Conservation (phyloP, 108 stramenopile species). For the Cyclotella kingstonii region DNA sequence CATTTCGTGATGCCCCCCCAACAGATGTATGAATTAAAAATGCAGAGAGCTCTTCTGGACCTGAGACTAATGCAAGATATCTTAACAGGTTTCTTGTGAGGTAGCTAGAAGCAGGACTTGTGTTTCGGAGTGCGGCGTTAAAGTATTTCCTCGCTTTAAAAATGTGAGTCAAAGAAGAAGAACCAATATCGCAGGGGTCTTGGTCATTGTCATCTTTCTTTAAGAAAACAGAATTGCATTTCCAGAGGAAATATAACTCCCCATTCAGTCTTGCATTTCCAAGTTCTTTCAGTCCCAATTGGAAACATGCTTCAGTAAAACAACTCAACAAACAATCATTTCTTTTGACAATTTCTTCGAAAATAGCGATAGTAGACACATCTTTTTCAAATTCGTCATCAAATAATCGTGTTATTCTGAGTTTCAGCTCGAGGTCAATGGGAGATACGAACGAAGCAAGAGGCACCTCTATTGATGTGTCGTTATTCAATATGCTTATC, state of each 20-base stretch:
- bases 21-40: conserved; percentile 43
- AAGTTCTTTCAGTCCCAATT: conserved; percentile 47
- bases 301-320: conserved; percentile 52
- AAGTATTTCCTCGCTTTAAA: conserved; percentile 37
- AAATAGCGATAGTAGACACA: neutral
- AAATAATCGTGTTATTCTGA: conserved; percentile 6
- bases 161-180: neutral
- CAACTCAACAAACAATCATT: conserved; percentile 5
- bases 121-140: conserved; percentile 6
- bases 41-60: conserved; percentile 33
- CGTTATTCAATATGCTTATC: neutral
- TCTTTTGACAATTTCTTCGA: conserved; percentile 8
- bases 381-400: neutral
- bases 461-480: neutral
- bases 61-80: conserved; percentile 61
- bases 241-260: conserved; percentile 54
- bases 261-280: conserved; percentile 26
- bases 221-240: conserved; percentile 7
- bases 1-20: conserved; percentile 31
- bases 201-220: neutral
- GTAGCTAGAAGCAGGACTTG: conserved; percentile 37
- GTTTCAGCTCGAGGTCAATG: conserved; percentile 19
- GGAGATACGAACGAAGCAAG: neutral
- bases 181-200: neutral
- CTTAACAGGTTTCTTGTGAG: conserved; percentile 59